Conservation (phyloP, 179 eudicot genomes). For the Gypsophila paniculata region DNA sequence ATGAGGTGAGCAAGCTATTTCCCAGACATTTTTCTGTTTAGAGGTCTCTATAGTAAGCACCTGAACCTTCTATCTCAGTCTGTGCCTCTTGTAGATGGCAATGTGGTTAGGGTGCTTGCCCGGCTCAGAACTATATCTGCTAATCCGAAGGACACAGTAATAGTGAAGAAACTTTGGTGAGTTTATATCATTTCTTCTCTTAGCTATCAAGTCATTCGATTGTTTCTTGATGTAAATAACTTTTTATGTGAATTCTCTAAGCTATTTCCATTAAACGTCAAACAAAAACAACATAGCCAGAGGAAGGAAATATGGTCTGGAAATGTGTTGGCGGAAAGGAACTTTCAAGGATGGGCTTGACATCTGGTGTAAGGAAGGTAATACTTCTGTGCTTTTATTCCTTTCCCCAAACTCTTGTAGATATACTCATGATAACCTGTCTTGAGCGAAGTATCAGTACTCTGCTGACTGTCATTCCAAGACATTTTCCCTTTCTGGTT, state of each 20-base stretch:
- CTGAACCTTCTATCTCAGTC: conserved; percentile 38
- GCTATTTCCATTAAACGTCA: too few species aligned
- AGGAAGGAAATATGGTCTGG: conserved; percentile 44
- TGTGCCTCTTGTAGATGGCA: conserved; percentile 94
- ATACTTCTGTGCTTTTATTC: background rate
- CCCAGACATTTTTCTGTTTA: conserved; percentile 13
- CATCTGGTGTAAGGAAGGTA: conserved; percentile 97
- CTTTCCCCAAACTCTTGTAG: too few species aligned
- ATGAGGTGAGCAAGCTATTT: conserved; percentile 47
- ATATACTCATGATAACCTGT: too few species aligned
- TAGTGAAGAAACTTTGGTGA: conserved; percentile 72
- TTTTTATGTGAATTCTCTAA: too few species aligned
- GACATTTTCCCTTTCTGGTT: too few species aligned
- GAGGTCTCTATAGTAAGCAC: conserved; percentile 3
- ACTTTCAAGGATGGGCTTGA: conserved; percentile 77
- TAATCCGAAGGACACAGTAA: conserved; percentile 64
- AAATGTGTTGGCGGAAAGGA: conserved; percentile 56
- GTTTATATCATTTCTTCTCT: conserved; percentile 19
- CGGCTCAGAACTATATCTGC: conserved; percentile 77
- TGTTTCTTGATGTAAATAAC: too few species aligned
- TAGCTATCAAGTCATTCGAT: background rate
- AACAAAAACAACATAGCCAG: too few species aligned
- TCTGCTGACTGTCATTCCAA: too few species aligned
- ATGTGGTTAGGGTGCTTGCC: conserved; percentile 80
- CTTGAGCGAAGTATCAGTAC: too few species aligned